A percentile compares a stretch with the other conserved stretches of the same genome.
These are phyloP conservation scores for Rutstroemia sp. DNA, from an alignment of 2,329 filamentous ascomycete genomes.

Conservation along the genomic window DNA sequence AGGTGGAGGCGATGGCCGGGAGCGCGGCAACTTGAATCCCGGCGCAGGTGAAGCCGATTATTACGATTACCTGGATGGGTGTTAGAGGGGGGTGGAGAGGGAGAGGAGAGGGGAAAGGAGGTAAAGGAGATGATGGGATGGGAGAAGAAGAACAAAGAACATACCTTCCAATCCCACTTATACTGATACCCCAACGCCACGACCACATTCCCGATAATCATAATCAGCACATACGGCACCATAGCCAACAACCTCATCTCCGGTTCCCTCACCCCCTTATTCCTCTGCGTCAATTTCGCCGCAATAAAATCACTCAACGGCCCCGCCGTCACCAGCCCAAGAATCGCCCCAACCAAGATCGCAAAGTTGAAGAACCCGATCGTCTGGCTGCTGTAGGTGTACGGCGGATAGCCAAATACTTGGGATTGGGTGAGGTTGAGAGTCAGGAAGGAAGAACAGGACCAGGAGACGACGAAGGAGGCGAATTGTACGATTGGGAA, in stretches of 20 bases:
- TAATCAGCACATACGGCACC: slow-evolving; percentile 32
- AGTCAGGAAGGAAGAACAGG: slow-evolving; percentile 45
- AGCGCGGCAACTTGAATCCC: slow-evolving; percentile 52
- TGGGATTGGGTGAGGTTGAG: slow-evolving; percentile 51
- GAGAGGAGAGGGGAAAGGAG: neutral
- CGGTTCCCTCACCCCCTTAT: slow-evolving; percentile 27
- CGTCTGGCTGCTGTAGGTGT: slow-evolving; percentile 31
- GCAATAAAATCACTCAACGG: slow-evolving; percentile 35
- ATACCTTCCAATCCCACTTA: slow-evolving; percentile 44
- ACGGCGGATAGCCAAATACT: slow-evolving; percentile 25
- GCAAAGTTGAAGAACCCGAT: slow-evolving; percentile 45
- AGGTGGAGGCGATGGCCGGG: slow-evolving; percentile 48
- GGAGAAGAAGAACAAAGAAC: neutral
- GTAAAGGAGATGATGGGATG: neutral
- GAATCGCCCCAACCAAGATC: slow-evolving; percentile 39
- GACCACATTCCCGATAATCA: slow-evolving; percentile 47
- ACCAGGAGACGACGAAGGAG: slow-evolving; percentile 54
- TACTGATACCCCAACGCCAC: slow-evolving; percentile 46
- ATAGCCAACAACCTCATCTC: slow-evolving; percentile 33
- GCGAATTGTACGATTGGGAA: slow-evolving; percentile 59
- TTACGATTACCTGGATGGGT: slow-evolving; percentile 34
- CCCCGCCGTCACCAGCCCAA: slow-evolving; percentile 42
- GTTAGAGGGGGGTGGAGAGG: neutral
- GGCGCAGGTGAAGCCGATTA: slow-evolving; percentile 49
- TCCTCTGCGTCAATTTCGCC: slow-evolving; percentile 27